Base-by-base conservation (phyloP, 1,139 yeast genomes). In the Zygotorulaspora mrakii region DNA sequence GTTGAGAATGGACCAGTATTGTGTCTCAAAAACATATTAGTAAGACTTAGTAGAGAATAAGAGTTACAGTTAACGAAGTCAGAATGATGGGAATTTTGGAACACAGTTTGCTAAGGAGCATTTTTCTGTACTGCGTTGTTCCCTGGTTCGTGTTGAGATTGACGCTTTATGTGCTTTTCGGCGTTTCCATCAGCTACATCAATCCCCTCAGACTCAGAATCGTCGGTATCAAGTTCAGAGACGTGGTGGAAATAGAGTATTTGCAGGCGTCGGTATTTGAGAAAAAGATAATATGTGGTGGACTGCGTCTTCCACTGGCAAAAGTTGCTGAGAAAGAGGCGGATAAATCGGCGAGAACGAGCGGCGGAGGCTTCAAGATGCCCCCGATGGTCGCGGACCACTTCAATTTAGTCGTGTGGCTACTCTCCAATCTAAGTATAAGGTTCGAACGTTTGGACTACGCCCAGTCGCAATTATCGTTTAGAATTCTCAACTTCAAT, bases 121-220 rank as follows among this genome's bases (percentile, higher is more conserved):
- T 33, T 26, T 11, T 36, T 8, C 5, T 28, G 7, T 23, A 35
- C n/a, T 35, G 31, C 11, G 20, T 38, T 16, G 13, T 43, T 6
- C 35, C 35, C 11, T 29, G 45, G 31, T 18, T 37, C 5, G 22
- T 35, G 10, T 18, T 39, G 28, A 33, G 35, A 23, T 18, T 40
- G 13, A 14, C 39, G 16, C 11, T 43, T 14, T 12, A 31, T 10
- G 23, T 7, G 21, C 25, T 25, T 20, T 31, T 35, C 9, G 50
- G 50, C n/a, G 18, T 32, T 7, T 40, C 40, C 14, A 35, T 35
- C 16, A 18, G 35, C 10, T 37, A 38, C 21, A 40, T 53, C 31
- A 51, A 54, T 31, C 55, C 57, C 8, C 21, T 53, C 18, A 44
- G 46, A 30, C 34, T 46, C 4, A 48, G 46, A 31, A 29, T 54